These are phyloP conservation scores for Thamnidium elegans DNA, from an alignment of 192 early-diverging fungal genomes.

Conservation along the genomic window DNA sequence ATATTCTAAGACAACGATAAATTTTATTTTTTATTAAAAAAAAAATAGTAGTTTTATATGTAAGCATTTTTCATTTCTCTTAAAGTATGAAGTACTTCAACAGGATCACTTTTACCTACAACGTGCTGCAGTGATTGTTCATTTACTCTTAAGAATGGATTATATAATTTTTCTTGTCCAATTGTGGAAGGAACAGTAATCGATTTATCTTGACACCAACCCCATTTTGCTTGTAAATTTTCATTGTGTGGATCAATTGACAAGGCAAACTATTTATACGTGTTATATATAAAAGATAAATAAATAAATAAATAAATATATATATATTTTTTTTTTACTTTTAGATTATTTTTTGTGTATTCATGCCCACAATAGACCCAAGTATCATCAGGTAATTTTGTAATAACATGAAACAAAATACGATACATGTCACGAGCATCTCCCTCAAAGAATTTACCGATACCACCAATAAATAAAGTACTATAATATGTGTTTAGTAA, in stretches of 20 bases:
- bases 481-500: constrained; percentile 15
- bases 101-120: constrained; percentile 58
- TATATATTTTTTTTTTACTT: constrained; percentile 19
- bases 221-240: constrained; percentile 62
- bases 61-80: constrained; percentile 73
- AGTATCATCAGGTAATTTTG: constrained; percentile 54
- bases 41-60: not conserved
- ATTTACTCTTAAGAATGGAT: constrained; percentile 87
- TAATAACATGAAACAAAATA: constrained; percentile 50
- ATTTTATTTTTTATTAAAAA: not conserved
- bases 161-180: constrained; percentile 79
- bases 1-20: not conserved
- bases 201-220: constrained; percentile 50
- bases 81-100: constrained; percentile 73
- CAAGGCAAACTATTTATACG: constrained; percentile 59
- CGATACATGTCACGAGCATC: constrained; percentile 60
- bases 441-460: constrained; percentile 57
- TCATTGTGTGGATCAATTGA: constrained; percentile 77
- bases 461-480: constrained; percentile 54
- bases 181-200: constrained; percentile 82
- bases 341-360: constrained; percentile 50
- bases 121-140: constrained; percentile 56
- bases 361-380: constrained; percentile 62
- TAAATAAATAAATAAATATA: not conserved
- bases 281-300: no score